Conservation (phyloP, 805 yeast species). For the Nakazawaea siamensis region DNA sequence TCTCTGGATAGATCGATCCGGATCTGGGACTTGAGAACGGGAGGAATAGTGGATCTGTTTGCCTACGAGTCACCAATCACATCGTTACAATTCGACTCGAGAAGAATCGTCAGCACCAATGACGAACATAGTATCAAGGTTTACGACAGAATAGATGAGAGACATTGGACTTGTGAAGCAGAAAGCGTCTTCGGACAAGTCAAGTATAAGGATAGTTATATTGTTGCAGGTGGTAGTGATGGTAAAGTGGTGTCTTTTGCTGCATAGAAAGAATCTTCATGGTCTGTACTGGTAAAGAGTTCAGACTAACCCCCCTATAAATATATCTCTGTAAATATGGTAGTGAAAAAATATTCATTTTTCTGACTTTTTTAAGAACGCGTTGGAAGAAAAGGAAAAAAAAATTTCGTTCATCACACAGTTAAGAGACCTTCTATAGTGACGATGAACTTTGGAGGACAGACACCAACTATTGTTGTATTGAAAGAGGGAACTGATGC, state of each 20-base stretch:
- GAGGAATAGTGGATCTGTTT: constrained; percentile 51
- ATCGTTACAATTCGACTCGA: constrained; percentile 50
- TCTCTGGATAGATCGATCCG: constrained; percentile 54
- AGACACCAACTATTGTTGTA: constrained; percentile 97
- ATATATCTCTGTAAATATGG: too few species aligned
- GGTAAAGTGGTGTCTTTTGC: constrained; percentile 68
- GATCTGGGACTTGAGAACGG: constrained; percentile 69
- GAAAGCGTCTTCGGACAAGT: constrained; percentile 32
- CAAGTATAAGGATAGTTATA: constrained; percentile 53
- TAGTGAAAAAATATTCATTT: too few species aligned
- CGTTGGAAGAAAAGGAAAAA: too few species aligned
- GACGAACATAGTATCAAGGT: constrained; percentile 42
- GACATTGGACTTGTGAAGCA: constrained; percentile 46
- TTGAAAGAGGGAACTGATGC: constrained; percentile 97
- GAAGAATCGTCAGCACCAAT: constrained; percentile 47
- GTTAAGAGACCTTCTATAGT: too few species aligned
- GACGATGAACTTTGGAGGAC: constrained; percentile 88
- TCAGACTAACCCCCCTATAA: background rate
- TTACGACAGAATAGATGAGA: constrained; percentile 46
- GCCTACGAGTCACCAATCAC: constrained; percentile 50
- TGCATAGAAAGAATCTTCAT: constrained; percentile 12
- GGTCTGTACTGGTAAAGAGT: background rate
- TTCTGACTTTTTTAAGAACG: too few species aligned
- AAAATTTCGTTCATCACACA: background rate
- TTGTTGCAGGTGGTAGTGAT: constrained; percentile 53